Percentiles rank a stretch among this genome's conserved stretches.
Conservation (phyloP, 768 basidiomycete species). For the Gymnopilus junonius region DNA sequence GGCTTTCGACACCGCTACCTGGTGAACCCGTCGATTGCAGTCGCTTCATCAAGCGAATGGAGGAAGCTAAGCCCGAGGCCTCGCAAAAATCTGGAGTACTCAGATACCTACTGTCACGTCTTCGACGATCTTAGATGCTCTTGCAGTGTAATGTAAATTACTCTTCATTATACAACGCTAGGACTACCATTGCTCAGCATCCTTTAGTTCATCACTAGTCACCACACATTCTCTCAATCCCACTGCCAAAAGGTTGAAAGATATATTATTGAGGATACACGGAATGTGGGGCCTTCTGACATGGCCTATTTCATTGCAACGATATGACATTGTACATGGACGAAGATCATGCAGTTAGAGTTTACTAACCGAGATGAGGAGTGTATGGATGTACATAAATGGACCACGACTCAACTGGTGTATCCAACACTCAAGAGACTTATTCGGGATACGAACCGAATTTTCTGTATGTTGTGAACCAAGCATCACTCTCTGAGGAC, state of each 20-base stretch:
- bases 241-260: too few species aligned
- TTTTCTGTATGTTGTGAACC: not conserved
- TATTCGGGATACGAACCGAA: not conserved
- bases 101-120: constrained; percentile 1
- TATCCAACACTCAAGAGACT: not conserved
- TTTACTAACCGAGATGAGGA: not conserved
- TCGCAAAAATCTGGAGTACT: not conserved
- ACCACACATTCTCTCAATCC: too few species aligned
- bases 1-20: constrained; percentile 38
- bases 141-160: not conserved
- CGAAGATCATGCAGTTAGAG: not conserved
- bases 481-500: constrained; percentile 30
- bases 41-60: constrained; percentile 39
- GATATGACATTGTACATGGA: not conserved
- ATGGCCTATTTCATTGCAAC: not conserved
- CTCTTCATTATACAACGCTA: not conserved
- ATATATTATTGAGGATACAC: too few species aligned
- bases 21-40: constrained; percentile 25
- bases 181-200: not conserved
- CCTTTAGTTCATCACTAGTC: not conserved
- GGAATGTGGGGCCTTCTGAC: too few species aligned
- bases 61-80: constrained; percentile 1
- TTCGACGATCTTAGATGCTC: not conserved
- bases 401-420: not conserved
- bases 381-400: not conserved